Evolutionary conservation across 2,329 filamentous ascomycete species (phyloP), one percentile per base, ranked within the genome.

Genomic region (Xylaria sp.): DNA sequence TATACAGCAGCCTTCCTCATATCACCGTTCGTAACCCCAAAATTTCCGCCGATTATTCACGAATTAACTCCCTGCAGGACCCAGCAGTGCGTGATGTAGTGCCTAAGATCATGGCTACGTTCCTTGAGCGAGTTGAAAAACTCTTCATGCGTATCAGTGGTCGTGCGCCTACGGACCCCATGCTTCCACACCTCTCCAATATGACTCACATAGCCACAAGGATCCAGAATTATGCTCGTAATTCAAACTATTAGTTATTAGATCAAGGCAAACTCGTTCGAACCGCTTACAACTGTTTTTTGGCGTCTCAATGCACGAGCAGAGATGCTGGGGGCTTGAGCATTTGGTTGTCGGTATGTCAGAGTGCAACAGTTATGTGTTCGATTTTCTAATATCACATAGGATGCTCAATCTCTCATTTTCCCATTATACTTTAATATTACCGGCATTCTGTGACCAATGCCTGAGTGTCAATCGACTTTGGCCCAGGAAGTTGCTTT

Each of bases 31-130:
- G 87, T 84, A 49, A 56, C 59, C 60, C 54, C 33, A 56, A 67
- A 8, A 51, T 67, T 18, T 59, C 54, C 48, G 62, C 57, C 64
- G 13, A 70, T 46, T 54, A 68, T 68, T 69, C 72, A 65, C 67
- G 73, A 65, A 75, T 81, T 78, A 79, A 76, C 67, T 52, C 56
- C 43, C 31, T 69, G 49, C 75, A 88, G 86, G 86, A 88, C 65
- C 80, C 84, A 25, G 84, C 88, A 79, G 83, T 87, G 64, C 83
- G 84, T 66, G 84, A 85, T 28, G 85, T 89, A 46, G 84, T 87
- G 41, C 86, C 87, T 31, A 86, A 85, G 73, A 87, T 89, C 72
- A 88, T 89, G 82, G 79, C 80, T 54, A 84, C 86, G 48, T 82
- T 88, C 72, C 82, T 86, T 71, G 79, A 82, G 61, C 83, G 85